These are phyloP conservation scores for Fusarium musae DNA, from an alignment of 2,329 filamentous ascomycete genomes.

Conservation along the genomic window DNA sequence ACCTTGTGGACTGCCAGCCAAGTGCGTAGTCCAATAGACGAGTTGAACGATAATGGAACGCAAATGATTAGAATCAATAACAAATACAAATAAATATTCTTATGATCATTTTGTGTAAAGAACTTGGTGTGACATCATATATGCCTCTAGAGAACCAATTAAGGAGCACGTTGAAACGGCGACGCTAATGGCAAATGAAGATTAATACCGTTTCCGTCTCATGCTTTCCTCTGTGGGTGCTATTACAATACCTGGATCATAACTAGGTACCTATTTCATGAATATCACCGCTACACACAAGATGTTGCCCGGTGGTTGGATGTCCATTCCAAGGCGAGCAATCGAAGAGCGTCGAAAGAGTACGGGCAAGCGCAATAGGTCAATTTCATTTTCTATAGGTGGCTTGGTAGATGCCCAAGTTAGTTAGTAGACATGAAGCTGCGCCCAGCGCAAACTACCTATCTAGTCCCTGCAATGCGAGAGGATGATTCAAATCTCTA, in stretches of 20 bases:
- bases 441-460: not conserved
- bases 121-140: not conserved
- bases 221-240: not conserved
- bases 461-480: not conserved
- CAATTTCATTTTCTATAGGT: not conserved
- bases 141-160: not conserved
- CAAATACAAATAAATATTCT: slow-evolving; percentile 18
- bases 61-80: slow-evolving; percentile 27
- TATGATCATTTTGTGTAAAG: not conserved
- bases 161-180: not conserved
- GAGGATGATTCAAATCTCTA: slow-evolving; percentile 1
- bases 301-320: not conserved
- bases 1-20: slow-evolving; percentile 80
- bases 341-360: not conserved
- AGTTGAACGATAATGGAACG: slow-evolving; percentile 28
- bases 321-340: not conserved
- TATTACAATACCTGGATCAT: not conserved
- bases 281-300: not conserved
- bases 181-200: not conserved
- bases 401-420: not conserved
- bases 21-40: slow-evolving; percentile 74
- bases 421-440: not conserved
- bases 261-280: not conserved
- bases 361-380: not conserved
- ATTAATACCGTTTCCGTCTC: too few relatives aligned